Base-by-base conservation (phyloP, 805 yeast genomes). In the Wickerhamomyces sydowiorum region DNA sequence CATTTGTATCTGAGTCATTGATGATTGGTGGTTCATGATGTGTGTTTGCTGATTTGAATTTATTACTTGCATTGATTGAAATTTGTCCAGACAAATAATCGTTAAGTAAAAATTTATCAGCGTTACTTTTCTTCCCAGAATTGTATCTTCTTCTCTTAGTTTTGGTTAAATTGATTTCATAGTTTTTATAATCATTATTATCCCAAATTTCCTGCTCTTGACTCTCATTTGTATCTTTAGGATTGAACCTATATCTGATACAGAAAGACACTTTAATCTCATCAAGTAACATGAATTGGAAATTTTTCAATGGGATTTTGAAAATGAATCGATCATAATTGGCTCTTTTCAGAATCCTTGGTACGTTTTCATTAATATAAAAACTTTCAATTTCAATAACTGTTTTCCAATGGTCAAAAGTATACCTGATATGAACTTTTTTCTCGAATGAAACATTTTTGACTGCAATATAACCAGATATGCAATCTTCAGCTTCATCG, bases 341-440 rank as follows among this genome's bases (percentile, higher is more conserved):
- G 38, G 80, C 65, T 15, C 64, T 57, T 45, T 69, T 69, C 47
- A 80, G 61, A 7, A 72, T 59, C 31, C 70, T 57, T 6, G 82
- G 79, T 1, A 72, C 55, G 7, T 24, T 43, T 45, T 82, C 87
- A 4, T 75, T 72, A 3, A 73, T 69, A 62, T 76, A 88, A 4
- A 57, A 49, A 4, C 90, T 84, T 33, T 78, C 79, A 25, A 82
- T 74, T 56, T 85, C 91, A 33, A 78, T 70, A 19, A 81, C 76
- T 0, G 95, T 81, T 34, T 65, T 66, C 98, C 98, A 90, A 53
- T 71, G 65, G 59, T 91, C 88, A 48, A 80, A 68, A 0, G 96
- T 78, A 63, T 87, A 90, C 41, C 89, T 70, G 14, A 86, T 73
- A 14, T 77, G 73, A 17, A 91, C 83, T 22, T 63, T 56, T 61